Base-by-base conservation (phyloP, 163 green algal species). In the Smithsoniella earleae region DNA sequence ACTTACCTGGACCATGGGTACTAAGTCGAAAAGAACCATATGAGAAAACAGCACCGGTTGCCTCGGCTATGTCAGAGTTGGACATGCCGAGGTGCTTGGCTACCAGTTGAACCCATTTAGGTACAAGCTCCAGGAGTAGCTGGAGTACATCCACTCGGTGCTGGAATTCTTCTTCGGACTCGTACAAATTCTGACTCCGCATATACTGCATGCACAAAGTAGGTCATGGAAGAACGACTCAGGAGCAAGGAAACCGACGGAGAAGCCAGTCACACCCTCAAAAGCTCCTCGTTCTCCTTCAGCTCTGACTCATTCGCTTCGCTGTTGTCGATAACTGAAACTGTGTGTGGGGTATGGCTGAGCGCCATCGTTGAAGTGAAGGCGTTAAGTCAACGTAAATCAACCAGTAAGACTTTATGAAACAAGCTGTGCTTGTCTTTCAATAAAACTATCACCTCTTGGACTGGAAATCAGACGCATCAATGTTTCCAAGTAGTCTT, bases 11-110 rank as follows among this genome's bases (percentile, higher is more conserved):
- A 2, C 87, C 89, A 76, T 97, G 89, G 54, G 97, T 92, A 2
- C 94, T 93, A 10, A 99, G 82, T 3, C 94, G 85, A 73, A 96
- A 99, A 0, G 91, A 97, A 0, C 94, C 94, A 77, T 98, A 99
- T 1, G 93, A 98, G 77, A 91, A 97, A 37, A 99, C 91, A 18
- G 83, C 83, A 3, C 85, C 83, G 40, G 86, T 80, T 38, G 83
- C 80, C n/a, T 87, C 81, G 33, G 77, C 75, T 2, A 73, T 13
- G 0, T 76, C 45, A 54, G 78, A 44, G 1, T 81, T 79, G n/a
- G 62, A 33, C 30, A 64, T 55, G 2, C 22, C 73, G 16, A 69
- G 2, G 25, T 69, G 84, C 49, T 76, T 79, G 8, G 81, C 79
- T 16, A 95, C 86, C 0, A 66, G 72, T 16, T 78, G 80, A 3